Base-by-base conservation (phyloP, 2,329 filamentous ascomycete genomes). In the Colletotrichum chlorophyti region DNA sequence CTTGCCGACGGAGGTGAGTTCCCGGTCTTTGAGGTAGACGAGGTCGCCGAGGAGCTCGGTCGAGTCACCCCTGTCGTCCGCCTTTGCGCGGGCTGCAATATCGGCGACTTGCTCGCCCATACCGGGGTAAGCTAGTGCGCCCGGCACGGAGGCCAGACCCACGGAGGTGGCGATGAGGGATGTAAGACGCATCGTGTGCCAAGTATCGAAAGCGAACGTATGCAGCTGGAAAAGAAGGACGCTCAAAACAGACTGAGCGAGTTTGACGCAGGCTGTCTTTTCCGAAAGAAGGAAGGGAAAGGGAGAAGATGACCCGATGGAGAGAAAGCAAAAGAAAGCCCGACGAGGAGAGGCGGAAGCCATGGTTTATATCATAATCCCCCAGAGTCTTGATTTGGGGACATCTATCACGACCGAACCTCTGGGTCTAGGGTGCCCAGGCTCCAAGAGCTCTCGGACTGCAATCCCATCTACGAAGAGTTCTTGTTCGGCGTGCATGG, bases 11-110 rank as follows among this genome's bases (percentile, higher is more conserved):
- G 19, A n/a, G 12, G 58, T 59, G 27, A 63, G 63, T 3, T 63
- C 34, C 17, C 42, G 34, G 37, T 63, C 58, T 19, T 49, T 50
- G 29, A 64, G 61, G 11, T 43, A 57, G 38, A 60, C 7, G 15
- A 64, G 63, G 61, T 64, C 63, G 29, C 63, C 63, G 38, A 64
- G 53, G 23, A 64, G 63, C 63, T 64, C 61, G 17, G 12, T 62
- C 5, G 61, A 64, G 23, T 61, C 61, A 19, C 53, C 52, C 9
- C 11, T 8, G 24, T 51, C 31, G 49, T 35, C 27, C n/a, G 15
- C 46, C 15, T 12, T n/a, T 11, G 52, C 17, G 27, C 65, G 59
- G 17, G 45, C 29, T 34, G 46, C 53, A 54, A 66, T 63, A 9
- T 66, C 65, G 26, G 57, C 52, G 15, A 64, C 48, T 12, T 53